Conservation (phyloP, 805 yeast genomes). For the Ogataea ganodermae region DNA sequence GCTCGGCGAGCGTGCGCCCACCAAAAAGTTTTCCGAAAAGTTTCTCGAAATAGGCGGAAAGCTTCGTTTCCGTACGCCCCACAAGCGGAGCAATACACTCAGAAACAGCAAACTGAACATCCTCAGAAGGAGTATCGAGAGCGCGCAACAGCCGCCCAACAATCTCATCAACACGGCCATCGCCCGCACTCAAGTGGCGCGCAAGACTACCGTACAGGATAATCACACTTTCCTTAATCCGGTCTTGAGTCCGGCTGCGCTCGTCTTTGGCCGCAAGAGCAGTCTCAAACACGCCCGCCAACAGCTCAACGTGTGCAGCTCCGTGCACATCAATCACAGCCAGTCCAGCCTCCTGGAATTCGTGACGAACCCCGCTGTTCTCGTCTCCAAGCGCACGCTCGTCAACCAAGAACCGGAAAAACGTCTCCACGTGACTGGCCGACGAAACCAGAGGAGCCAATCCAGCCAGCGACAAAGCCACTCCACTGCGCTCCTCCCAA, state of each 20-base stretch:
- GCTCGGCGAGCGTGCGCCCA: constrained; percentile 48
- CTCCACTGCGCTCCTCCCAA: constrained; percentile 85
- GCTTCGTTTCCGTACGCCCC: constrained; percentile 49
- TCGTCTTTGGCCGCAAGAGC: constrained; percentile 55
- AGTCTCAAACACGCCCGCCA: constrained; percentile 80
- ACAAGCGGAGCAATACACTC: constrained; percentile 86
- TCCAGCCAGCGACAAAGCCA: constrained; percentile 62
- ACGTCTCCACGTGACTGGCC: constrained; percentile 45
- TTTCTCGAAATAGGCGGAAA: constrained; percentile 55
- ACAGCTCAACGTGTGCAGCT: constrained; percentile 59
- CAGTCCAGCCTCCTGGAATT: constrained; percentile 87
- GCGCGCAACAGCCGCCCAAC: constrained; percentile 72
- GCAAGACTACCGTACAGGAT: constrained; percentile 91
- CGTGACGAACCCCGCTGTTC: constrained; percentile 71
- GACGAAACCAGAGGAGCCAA: constrained; percentile 50
- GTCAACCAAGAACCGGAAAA: constrained; percentile 61
- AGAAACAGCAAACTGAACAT: constrained; percentile 85
- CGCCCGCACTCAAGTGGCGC: constrained; percentile 70
- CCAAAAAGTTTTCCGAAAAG: constrained; percentile 62
- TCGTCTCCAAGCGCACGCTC: constrained; percentile 74
- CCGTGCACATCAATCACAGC: constrained; percentile 70
- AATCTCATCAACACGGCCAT: constrained; percentile 63
- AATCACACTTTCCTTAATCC: constrained; percentile 75
- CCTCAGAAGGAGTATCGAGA: constrained; percentile 83
- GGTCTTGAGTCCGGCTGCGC: constrained; percentile 53